Conservation (phyloP, 192 early-diverging fungal species). For the Coemansia sp. region DNA sequence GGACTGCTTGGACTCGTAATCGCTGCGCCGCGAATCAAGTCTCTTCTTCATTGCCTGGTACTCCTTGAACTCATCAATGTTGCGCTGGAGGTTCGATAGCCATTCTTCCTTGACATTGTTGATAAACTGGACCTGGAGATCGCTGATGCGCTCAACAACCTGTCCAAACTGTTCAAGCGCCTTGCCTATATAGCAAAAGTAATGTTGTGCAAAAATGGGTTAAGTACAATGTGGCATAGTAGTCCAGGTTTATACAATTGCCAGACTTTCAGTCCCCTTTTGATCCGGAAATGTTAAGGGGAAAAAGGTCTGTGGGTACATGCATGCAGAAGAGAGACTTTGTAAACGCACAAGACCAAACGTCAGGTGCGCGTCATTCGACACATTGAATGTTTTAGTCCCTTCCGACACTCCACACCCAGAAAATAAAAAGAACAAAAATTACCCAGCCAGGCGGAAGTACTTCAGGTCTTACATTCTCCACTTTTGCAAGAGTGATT, state of each 20-base stretch:
- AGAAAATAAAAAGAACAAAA: too few species aligned
- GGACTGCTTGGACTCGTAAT: constrained; percentile 89
- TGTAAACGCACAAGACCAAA: too few species aligned
- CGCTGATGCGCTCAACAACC: constrained; percentile 51
- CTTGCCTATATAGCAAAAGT: constrained; percentile 31
- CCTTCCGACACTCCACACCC: too few species aligned
- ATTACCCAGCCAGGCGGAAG: too few species aligned
- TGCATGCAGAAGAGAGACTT: too few species aligned
- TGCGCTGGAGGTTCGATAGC: constrained; percentile 47
- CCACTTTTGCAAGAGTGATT: too few species aligned
- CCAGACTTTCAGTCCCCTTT: neutral
- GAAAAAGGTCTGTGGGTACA: too few species aligned
- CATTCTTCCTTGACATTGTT: constrained; percentile 56
- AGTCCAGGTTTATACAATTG: neutral
- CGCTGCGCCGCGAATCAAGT: constrained; percentile 80
- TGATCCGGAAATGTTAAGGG: too few species aligned
- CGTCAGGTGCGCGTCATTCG: too few species aligned
- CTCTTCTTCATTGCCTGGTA: constrained; percentile 73
- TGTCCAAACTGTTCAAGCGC: constrained; percentile 53
- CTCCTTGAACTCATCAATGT: constrained; percentile 54
- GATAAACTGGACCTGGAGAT: constrained; percentile 46
- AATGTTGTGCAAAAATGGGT: neutral
- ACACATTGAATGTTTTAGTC: too few species aligned
- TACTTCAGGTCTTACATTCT: too few species aligned
- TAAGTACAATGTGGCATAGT: neutral